Evolutionary conservation across 805 yeast genomes (phyloP), one percentile per base, ranked within the genome.

Genomic region (Candida corydali): DNA sequence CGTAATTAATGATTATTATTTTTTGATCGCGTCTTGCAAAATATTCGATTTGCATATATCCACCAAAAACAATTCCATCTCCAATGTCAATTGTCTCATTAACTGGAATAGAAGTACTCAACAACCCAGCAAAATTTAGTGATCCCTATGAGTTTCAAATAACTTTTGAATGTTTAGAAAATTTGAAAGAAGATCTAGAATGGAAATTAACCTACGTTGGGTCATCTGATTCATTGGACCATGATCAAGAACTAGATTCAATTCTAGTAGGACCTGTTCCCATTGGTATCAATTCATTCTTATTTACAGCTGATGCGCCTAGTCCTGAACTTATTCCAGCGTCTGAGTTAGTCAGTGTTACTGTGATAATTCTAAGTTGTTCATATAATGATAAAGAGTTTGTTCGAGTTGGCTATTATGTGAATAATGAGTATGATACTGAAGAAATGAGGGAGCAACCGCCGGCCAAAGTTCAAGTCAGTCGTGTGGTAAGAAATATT

Each of bases 121-220:
- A 87, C 58, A 93, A 93, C 52, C 98, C 98, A 3, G 97, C 98
- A 4, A 78, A 82, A 46, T 93, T 93, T 68, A 72, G 86, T 3
- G 97, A 86, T 52, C 86, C 97, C 2, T 93, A 93, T 50, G 94
- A 93, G 57, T 89, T 93, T 56, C 98, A 93, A 59, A 93, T 93
- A 61, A 93, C 98, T 0, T 93, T 93, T 54, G 98, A 93, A 61
- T 93, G 98, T 60, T 66, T 91, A 32, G 98, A 93, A 59, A 88
- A 96, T 1, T 68, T 93, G 47, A 86, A 78, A 51, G 88, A 84
- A 52, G 98, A 93, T 59, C 70, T 93, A 40, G 98, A 93, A 59
- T 93, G 98, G 98, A 93, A 93, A 58, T 69, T 93, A 40, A 91
- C 96, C 1, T 93, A 93, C 50, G 98, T 93, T 27, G 98, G 99